Evolutionary conservation across 1,139 yeast genomes (phyloP).

Genomic region (Scheffersomyces titani): DNA sequence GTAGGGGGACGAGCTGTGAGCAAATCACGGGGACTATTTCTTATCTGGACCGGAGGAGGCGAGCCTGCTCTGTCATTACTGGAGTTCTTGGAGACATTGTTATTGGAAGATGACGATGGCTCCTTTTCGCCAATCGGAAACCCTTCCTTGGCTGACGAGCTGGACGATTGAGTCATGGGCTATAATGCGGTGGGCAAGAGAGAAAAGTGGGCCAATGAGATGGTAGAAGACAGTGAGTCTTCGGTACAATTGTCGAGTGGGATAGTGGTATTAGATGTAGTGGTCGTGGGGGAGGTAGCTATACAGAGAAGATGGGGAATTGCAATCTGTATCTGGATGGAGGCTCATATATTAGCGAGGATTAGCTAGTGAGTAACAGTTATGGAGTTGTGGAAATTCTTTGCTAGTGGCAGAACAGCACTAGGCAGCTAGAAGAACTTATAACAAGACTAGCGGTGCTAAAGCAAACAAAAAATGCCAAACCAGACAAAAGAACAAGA

Average conservation of each 20-base stretch:
- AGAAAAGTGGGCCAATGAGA: neutral
- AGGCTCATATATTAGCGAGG: too few species aligned
- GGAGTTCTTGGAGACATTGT: constrained; percentile 3
- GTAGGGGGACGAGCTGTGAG: constrained; percentile 32
- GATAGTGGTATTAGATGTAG: neutral
- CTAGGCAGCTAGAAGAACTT: neutral
- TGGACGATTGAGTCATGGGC: constrained; percentile 1
- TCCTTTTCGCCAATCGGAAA: constrained; percentile 2
- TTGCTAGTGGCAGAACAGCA: neutral
- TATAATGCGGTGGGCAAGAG: neutral
- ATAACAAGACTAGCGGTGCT: neutral
- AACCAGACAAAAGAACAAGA: neutral
- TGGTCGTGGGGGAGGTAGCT: neutral
- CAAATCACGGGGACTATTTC: constrained; percentile 17
- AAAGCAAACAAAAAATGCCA: neutral
- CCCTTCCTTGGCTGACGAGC: constrained; percentile 6
- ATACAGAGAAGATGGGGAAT: neutral
- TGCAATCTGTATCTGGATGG: neutral
- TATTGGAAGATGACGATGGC: constrained; percentile 2
- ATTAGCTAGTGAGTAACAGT: neutral
- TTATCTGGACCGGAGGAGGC: constrained; percentile 3
- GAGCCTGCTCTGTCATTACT: neutral
- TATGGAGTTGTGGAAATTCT: neutral
- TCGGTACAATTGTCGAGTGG: neutral
- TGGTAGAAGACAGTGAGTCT: neutral